Evolutionary conservation across 257 asterid genomes (phyloP).

Genomic region (Fraxinus americana): DNA sequence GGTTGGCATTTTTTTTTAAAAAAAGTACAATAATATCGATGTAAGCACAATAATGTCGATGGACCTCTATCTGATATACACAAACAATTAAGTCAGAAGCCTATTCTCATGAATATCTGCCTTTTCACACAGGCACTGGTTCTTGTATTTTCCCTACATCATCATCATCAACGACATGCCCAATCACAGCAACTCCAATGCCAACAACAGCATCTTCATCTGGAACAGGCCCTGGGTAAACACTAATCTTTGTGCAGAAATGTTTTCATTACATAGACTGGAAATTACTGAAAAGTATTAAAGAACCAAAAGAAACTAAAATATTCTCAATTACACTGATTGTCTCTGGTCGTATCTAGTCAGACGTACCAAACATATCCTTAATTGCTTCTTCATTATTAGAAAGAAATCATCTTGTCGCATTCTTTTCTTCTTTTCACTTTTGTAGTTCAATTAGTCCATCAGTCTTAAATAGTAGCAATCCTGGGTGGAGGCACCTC

Average conservation of each 20-base stretch:
- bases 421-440: conserved; percentile 12
- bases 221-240: conserved; percentile 54
- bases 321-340: too few relatives aligned
- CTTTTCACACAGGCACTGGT: conserved; percentile 60
- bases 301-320: too few relatives aligned
- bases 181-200: conserved; percentile 42
- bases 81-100: not conserved
- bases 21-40: not conserved
- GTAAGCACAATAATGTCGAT: not conserved
- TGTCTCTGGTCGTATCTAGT: not conserved
- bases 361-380: not conserved
- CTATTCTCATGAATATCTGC: not conserved
- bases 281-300: too few relatives aligned
- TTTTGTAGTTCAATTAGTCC: conserved; percentile 55
- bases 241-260: not conserved
- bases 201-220: conserved; percentile 56
- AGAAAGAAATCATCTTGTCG: not conserved
- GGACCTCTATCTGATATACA: not conserved
- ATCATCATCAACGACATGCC: conserved; percentile 29
- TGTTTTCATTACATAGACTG: too few relatives aligned
- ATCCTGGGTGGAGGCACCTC: conserved; percentile 55
- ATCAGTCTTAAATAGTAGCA: conserved; percentile 36
- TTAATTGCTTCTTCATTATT: too few relatives aligned
- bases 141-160: conserved; percentile 59
- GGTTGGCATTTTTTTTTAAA: too few relatives aligned